A percentile compares a stretch with the other conserved stretches of the same genome.
phyloP scores from a whole-genome alignment of 805 yeast species.

The Cyberlindnera mrakii region DNA sequence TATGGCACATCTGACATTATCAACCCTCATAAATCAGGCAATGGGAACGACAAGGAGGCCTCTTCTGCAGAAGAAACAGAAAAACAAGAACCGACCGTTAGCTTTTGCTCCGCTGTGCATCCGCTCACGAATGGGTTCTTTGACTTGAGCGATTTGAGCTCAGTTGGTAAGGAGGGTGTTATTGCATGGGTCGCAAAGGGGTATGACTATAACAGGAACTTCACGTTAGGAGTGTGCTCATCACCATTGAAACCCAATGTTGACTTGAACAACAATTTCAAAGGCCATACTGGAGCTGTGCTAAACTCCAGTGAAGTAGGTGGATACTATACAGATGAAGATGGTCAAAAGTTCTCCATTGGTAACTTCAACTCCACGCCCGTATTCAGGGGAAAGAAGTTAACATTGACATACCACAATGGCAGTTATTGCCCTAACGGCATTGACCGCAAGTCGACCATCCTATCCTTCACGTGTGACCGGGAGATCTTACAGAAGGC shows the following conservation, averaged over 20 bases:
- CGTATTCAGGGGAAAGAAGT: slow-evolving; percentile 61
- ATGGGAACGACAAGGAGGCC: not conserved
- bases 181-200: slow-evolving; percentile 66
- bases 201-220: slow-evolving; percentile 62
- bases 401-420: slow-evolving; percentile 61
- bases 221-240: slow-evolving; percentile 68
- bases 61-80: slow-evolving; percentile 5
- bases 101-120: slow-evolving; percentile 38
- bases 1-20: slow-evolving; percentile 18
- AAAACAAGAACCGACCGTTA: slow-evolving; percentile 11
- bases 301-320: slow-evolving; percentile 43
- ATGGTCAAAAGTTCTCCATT: slow-evolving; percentile 43
- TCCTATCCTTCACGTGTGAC: slow-evolving; percentile 73
- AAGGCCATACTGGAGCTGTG: slow-evolving; percentile 7
- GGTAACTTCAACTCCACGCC: slow-evolving; percentile 62
- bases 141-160: slow-evolving; percentile 26
- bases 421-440: slow-evolving; percentile 63
- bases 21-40: slow-evolving; percentile 4
- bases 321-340: slow-evolving; percentile 46
- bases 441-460: slow-evolving; percentile 51
- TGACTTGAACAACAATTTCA: slow-evolving; percentile 23
- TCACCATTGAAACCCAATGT: slow-evolving; percentile 35
- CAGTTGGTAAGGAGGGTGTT: slow-evolving; percentile 18
- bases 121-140: slow-evolving; percentile 36
- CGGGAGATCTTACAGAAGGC: slow-evolving; percentile 64